Percentiles rank a stretch among this genome's conserved stretches.
Conservation (phyloP, 2,329 filamentous ascomycete genomes). For the Paracoccidioides lutzii region DNA sequence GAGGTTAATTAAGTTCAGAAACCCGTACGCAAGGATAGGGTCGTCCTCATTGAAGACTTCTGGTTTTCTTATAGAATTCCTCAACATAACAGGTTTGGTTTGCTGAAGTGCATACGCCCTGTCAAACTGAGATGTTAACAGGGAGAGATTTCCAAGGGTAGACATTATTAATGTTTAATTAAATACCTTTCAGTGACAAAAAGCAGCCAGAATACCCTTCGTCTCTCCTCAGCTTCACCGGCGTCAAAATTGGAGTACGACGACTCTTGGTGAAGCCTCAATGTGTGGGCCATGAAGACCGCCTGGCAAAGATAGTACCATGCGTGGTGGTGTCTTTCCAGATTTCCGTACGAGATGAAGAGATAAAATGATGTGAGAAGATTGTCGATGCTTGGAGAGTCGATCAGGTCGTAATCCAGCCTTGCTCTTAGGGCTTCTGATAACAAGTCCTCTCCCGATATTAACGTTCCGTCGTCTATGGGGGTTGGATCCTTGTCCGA, state of each 20-base stretch:
- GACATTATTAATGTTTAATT: background rate
- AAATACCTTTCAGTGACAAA: constrained; percentile 56
- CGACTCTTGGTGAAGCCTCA: constrained; percentile 32
- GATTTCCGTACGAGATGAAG: constrained; percentile 57
- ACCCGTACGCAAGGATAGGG: constrained; percentile 28
- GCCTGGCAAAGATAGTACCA: constrained; percentile 72
- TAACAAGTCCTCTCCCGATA: constrained; percentile 53
- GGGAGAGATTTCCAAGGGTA: background rate
- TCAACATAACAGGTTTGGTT: constrained; percentile 55
- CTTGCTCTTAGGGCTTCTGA: constrained; percentile 46
- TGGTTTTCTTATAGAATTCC: constrained; percentile 51
- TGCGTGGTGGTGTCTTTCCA: constrained; percentile 61
- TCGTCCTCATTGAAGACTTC: constrained; percentile 49
- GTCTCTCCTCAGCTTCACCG: constrained; percentile 48
- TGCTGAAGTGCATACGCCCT: constrained; percentile 61
- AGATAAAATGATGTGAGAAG: constrained; percentile 65
- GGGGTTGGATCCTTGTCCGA: constrained; percentile 27
- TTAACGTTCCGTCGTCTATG: constrained; percentile 44
- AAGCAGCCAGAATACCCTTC: constrained; percentile 61
- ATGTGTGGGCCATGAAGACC: constrained; percentile 46
- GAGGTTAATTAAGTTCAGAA: constrained; percentile 28
- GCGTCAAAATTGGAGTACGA: constrained; percentile 37
- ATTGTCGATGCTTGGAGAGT: constrained; percentile 27
- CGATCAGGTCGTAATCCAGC: constrained; percentile 28
- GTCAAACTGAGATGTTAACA: constrained; percentile 1